Evolutionary conservation across 2,329 filamentous ascomycete species (phyloP).

Genomic region (Verticillium dahliae): DNA sequence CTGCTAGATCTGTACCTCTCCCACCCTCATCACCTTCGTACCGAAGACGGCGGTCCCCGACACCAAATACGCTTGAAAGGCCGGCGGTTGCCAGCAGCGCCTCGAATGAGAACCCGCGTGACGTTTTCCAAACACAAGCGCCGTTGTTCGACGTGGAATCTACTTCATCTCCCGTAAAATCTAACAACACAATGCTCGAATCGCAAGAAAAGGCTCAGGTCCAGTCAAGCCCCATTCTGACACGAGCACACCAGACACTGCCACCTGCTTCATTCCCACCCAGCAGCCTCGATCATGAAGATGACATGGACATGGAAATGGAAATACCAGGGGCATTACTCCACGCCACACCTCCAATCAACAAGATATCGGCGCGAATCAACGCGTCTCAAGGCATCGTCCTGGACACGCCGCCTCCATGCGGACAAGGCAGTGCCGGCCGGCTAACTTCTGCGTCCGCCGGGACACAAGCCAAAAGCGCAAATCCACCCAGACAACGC

Average conservation of each 20-base stretch:
- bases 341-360: slow-evolving; percentile 8
- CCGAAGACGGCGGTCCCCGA: not conserved
- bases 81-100: not conserved
- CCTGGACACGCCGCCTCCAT: slow-evolving; percentile 13
- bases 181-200: not conserved
- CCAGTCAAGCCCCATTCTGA: not conserved
- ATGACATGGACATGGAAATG: slow-evolving; percentile 31
- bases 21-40: not conserved
- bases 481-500: not conserved
- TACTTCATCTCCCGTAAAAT: slow-evolving; percentile 2
- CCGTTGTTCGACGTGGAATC: not conserved
- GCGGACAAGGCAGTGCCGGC: slow-evolving; percentile 14
- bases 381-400: not conserved
- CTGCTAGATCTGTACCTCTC: not conserved
- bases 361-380: slow-evolving; percentile 2
- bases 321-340: slow-evolving; percentile 21
- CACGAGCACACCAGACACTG: not conserved
- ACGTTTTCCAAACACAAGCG: not conserved
- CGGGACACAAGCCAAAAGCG: not conserved
- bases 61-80: not conserved
- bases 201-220: not conserved
- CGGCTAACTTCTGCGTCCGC: slow-evolving; percentile 9
- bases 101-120: not conserved
- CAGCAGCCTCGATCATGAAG: slow-evolving; percentile 19
- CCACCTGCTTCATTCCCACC: slow-evolving; percentile 4